phyloP scores from a whole-genome alignment of 2,329 filamentous ascomycete genomes.

The Colletotrichum lindemuthianum region DNA sequence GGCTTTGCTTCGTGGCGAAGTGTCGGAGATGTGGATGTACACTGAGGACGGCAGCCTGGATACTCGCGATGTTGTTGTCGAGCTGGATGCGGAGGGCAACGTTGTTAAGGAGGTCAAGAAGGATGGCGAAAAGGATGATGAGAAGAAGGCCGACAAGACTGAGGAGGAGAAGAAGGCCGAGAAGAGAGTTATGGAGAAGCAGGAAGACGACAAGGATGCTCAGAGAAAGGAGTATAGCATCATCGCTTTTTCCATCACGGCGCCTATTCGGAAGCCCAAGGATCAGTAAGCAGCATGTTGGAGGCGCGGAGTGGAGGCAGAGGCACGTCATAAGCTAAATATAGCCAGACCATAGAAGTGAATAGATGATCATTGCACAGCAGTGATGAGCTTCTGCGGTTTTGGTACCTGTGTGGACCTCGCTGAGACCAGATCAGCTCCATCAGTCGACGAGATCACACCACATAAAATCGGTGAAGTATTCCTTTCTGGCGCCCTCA shows the following conservation, averaged over 20 bases:
- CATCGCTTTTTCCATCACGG: conserved; percentile 26
- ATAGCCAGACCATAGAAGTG: no score
- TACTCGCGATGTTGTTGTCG: conserved; percentile 63
- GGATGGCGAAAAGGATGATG: conserved; percentile 49
- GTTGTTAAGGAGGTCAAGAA: conserved; percentile 53
- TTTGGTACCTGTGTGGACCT: no score
- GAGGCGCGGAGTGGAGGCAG: no score
- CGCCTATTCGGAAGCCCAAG: conserved; percentile 30
- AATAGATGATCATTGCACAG: no score
- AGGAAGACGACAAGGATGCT: conserved; percentile 34
- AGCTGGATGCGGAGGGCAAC: conserved; percentile 61
- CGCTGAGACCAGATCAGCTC: no score
- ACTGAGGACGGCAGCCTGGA: conserved; percentile 76
- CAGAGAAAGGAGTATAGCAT: conserved; percentile 32
- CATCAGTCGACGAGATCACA: no score
- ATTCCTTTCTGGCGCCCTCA: no score
- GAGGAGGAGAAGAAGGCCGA: conserved; percentile 37
- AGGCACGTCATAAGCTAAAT: no score
- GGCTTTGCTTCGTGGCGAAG: conserved; percentile 75
- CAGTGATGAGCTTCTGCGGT: no score
- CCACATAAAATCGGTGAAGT: no score
- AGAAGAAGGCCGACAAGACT: conserved; percentile 44
- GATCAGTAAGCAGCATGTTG: neutral
- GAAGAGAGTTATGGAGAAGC: conserved; percentile 16
- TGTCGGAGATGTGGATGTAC: conserved; percentile 81